These are phyloP conservation scores for Tubosaeta brunneosetosa DNA, from an alignment of 768 basidiomycete genomes.

Conservation along the genomic window DNA sequence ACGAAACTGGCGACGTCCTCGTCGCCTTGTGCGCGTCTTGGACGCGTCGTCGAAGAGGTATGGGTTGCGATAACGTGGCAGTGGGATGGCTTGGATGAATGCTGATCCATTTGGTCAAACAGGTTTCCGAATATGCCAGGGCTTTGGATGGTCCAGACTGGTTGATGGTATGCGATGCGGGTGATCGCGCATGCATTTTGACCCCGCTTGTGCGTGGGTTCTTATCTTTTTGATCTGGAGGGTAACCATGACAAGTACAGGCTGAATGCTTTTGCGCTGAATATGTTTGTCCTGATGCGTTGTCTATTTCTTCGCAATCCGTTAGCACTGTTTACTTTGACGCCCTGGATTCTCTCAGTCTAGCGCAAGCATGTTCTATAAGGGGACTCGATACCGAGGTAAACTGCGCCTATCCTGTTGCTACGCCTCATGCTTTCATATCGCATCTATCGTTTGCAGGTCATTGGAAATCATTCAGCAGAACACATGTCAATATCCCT, in stretches of 20 bases:
- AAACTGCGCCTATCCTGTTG: not conserved
- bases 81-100: not conserved
- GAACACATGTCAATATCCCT: slow-evolving; percentile 13
- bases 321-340: slow-evolving; percentile 23
- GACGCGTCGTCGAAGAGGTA: slow-evolving; percentile 20
- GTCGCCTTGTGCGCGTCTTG: slow-evolving; percentile 11
- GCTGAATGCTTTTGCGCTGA: not conserved
- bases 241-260: slow-evolving; percentile 10
- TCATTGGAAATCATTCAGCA: slow-evolving; percentile 7
- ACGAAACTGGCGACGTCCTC: not conserved
- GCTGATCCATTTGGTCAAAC: slow-evolving; percentile 2
- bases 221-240: not conserved
- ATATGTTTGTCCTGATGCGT: slow-evolving; percentile 1
- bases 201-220: slow-evolving; percentile 1
- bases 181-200: not conserved
- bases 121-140: slow-evolving; percentile 5
- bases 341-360: slow-evolving; percentile 15
- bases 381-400: slow-evolving; percentile 9
- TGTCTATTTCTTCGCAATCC: slow-evolving; percentile 6
- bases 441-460: not conserved
- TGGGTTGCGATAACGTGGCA: not conserved
- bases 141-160: not conserved
- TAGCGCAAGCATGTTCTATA: slow-evolving; percentile 3
- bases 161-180: not conserved
- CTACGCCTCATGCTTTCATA: slow-evolving; percentile 1